A percentile compares a stretch with the other conserved stretches of the same genome.
Evolutionary conservation across 164 flowering plant species (phyloP).

Genomic region (Aristolochia fimbriata): DNA sequence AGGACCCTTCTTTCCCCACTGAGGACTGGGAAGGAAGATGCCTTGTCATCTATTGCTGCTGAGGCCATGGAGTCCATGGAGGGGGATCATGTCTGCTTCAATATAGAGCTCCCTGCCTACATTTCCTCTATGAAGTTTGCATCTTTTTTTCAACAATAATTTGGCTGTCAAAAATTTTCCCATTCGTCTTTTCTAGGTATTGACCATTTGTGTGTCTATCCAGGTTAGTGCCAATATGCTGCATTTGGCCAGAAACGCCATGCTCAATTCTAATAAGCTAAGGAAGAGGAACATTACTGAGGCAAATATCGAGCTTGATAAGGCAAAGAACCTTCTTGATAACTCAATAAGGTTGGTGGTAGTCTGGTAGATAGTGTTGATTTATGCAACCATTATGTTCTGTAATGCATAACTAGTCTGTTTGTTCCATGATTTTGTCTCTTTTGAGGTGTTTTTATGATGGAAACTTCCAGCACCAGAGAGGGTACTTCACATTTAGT

Average conservation of each 20-base stretch:
- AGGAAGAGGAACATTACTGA: conserved; percentile 31
- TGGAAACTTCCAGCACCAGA: neutral
- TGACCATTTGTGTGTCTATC: conserved; percentile 3
- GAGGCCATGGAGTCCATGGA: too few species aligned
- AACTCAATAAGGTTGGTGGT: conserved; percentile 44
- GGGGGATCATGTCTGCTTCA: too few species aligned
- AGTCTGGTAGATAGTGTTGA: neutral
- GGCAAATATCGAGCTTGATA: conserved; percentile 48
- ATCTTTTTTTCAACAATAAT: too few species aligned
- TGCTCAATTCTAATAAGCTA: conserved; percentile 32
- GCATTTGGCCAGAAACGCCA: conserved; percentile 48
- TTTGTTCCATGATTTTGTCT: neutral
- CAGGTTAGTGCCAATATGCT: conserved; percentile 73
- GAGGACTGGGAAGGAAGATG: too few species aligned
- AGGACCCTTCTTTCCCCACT: too few species aligned
- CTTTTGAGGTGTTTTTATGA: neutral
- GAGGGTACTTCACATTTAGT: neutral
- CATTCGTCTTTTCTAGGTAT: neutral
- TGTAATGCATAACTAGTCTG: neutral
- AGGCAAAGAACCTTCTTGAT: conserved; percentile 40
- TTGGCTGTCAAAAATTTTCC: too few species aligned
- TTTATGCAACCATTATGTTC: too few species aligned
- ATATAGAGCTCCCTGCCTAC: too few species aligned
- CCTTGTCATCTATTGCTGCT: too few species aligned
- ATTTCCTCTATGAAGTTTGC: too few species aligned